Base-by-base conservation (phyloP, 2,329 filamentous ascomycete species). In the Aspergillus sp. region DNA sequence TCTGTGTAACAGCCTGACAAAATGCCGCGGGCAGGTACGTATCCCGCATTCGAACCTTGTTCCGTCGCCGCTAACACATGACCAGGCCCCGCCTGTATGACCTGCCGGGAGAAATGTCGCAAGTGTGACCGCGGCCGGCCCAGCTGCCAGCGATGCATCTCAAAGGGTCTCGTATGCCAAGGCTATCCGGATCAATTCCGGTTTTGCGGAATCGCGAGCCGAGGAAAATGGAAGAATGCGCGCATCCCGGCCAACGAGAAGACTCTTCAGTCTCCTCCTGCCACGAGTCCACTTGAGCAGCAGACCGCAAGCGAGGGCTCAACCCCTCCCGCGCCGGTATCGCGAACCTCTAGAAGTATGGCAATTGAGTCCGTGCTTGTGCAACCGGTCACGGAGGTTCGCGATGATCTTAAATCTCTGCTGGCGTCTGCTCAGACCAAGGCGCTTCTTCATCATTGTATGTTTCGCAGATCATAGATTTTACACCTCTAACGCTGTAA, bases 51-150 rank as follows among this genome's bases (percentile, higher is more conserved):
- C 34, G 1, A 41, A 15, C 9, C 31, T 13, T 41, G 34, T 28
- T 28, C 25, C 25, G 25, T 28, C 25, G 4, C 25, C 4, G 25
- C 34, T 41, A 41, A 41, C 34, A 13, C 9, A 41, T 28, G 25
- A 15, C 9, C 23, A 74, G 73, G 68, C 51, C 69, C 73, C 23
- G 72, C 73, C 47, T 75, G 73, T 59, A 59, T 71, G 60, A 75
- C 73, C 59, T 75, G 73, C 56, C 68, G 72, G 60, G 69, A 74
- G 59, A 75, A 75, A 58, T 74, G 70, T 47, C 71, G 72, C 19
- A 68, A 68, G 63, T 75, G 73, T 54, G 72, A 75, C 55, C 72
- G 72, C 2, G 65, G 61, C 23, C 68, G 71, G n/a, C 73, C 72
- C 4, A 64, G 62, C 17, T 75, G 73, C 47, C 67, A 69, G 56